Evolutionary conservation across 2,329 filamentous ascomycete genomes (phyloP), one percentile per base, ranked within the genome.

Genomic region (Dactylellina sp.): DNA sequence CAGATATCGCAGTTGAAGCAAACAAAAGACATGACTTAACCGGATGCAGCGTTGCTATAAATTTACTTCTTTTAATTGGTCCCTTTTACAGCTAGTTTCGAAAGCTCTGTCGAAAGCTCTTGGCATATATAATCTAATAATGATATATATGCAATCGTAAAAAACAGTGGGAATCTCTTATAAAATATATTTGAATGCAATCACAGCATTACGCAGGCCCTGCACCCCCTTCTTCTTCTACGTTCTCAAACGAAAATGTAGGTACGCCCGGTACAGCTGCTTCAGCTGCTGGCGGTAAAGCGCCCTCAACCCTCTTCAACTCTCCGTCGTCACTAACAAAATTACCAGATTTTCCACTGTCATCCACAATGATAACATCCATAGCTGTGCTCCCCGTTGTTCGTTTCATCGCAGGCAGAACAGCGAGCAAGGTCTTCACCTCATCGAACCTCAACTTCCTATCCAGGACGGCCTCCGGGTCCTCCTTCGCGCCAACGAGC

Each of bases 391-490:
- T 89, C 28, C 89, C 89, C 0, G 89, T 88, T 16, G 89, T 90
- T 81, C 90, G 89, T 85, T 90, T 92, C 79, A 99, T 83, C 18
- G 89, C 89, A 0, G 89, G 86, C 1, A 93, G 84, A 89, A 97
- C 97, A 79, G 92, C 88, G 61, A 84, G 81, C 65, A 98, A 84
- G 35, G 89, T 90, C 71, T 86, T 85, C 52, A 89, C 84, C 84
- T 99, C 95, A 78, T 97, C 89, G 81, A 98, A 99, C 0, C 88
- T 86, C 75, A 99, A 84, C 82, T 94, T 92, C 77, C 93, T 87
- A 80, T 94, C 89, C 79, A 98, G 89, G 7, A 97, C 92, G 1
- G 83, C 84, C 22, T 86, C 84, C 1, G 87, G 83, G 12, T 84
- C 83, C 82, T 94, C 88, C 75, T 91, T 90, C 55, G 85, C 85